phyloP scores from a whole-genome alignment of 805 yeast species.

The Wickerhamomyces alni region DNA sequence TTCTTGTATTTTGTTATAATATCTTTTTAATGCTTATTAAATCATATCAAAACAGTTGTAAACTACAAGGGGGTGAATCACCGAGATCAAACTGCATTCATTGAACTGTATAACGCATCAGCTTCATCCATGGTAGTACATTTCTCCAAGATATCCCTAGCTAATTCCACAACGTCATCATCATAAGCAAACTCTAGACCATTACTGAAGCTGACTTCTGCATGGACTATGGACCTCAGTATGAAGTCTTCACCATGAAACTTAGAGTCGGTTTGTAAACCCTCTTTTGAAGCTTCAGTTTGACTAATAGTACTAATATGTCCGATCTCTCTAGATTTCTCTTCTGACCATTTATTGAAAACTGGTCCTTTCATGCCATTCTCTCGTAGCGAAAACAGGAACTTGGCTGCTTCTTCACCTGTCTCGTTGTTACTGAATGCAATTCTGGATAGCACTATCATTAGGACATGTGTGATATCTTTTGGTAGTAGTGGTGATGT shows the following conservation, averaged over 20 bases:
- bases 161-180: constrained; percentile 57
- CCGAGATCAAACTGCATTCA: constrained; percentile 25
- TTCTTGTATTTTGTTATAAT: neutral
- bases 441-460: constrained; percentile 45
- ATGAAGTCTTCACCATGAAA: neutral
- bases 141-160: constrained; percentile 63
- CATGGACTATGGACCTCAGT: constrained; percentile 22
- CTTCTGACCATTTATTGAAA: constrained; percentile 41
- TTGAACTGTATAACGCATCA: constrained; percentile 63
- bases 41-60: neutral
- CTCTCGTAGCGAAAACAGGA: constrained; percentile 32
- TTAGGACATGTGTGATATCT: constrained; percentile 36
- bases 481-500: constrained; percentile 20
- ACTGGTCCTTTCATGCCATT: constrained; percentile 20
- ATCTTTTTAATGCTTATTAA: no score
- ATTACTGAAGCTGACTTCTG: constrained; percentile 42
- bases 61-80: neutral
- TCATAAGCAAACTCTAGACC: constrained; percentile 61
- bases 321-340: constrained; percentile 31
- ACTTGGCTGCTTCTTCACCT: constrained; percentile 29
- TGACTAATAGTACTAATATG: constrained; percentile 25
- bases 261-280: neutral
- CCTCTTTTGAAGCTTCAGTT: constrained; percentile 5
- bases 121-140: constrained; percentile 74
- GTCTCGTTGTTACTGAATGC: constrained; percentile 44